Percentiles rank a stretch among this genome's conserved stretches.
Evolutionary conservation across 164 flowering plant species (phyloP).

Genomic region (Paratinospora sagittata): DNA sequence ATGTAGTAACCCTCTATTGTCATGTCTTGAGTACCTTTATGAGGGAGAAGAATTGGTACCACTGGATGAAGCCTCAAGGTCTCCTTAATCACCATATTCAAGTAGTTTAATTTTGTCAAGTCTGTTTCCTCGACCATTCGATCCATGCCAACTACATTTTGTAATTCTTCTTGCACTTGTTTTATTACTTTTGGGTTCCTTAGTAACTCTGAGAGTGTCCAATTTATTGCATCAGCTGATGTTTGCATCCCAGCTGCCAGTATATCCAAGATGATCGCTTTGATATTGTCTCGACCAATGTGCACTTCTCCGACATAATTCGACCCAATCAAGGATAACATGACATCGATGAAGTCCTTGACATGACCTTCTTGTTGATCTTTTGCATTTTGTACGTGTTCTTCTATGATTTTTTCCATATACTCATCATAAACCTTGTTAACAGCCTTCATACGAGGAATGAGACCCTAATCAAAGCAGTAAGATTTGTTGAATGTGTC

Average conservation of each 20-base stretch:
- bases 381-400: slow-evolving; percentile 5
- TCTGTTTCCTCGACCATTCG: slow-evolving; percentile 16
- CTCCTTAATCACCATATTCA: neutral
- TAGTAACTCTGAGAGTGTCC: slow-evolving; percentile 15
- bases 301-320: neutral
- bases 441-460: slow-evolving; percentile 1
- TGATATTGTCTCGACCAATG: neutral
- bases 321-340: slow-evolving; percentile 11
- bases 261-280: slow-evolving; percentile 7
- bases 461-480: slow-evolving; percentile 14
- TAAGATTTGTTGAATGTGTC: too few species aligned
- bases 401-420: slow-evolving; percentile 15
- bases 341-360: slow-evolving; percentile 11
- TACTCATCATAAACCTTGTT: neutral
- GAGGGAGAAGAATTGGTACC: neutral
- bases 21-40: neutral
- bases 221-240: neutral
- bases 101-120: slow-evolving; percentile 11
- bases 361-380: neutral
- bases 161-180: slow-evolving; percentile 8
- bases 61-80: neutral
- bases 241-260: slow-evolving; percentile 11
- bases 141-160: slow-evolving; percentile 13
- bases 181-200: slow-evolving; percentile 5
- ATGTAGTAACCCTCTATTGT: neutral